phyloP scores from a whole-genome alignment of 225 moss, liverwort and hornwort genomes.

The Physcomitrium patens region DNA sequence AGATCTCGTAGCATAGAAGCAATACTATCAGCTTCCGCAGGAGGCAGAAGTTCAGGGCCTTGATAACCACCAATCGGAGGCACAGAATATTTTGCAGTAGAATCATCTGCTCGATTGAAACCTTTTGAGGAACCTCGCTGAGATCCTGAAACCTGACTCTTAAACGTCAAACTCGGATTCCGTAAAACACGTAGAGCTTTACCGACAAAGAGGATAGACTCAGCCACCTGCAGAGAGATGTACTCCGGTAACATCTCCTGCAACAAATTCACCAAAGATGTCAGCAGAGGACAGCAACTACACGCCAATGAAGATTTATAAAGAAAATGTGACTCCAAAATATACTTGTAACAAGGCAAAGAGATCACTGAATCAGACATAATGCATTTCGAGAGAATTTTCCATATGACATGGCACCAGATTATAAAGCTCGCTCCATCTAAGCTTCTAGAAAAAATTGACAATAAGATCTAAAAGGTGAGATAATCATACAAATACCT shows the following conservation, averaged over 20 bases:
- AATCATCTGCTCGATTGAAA: constrained; percentile 71
- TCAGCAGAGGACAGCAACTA: constrained; percentile 28
- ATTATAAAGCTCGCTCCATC: constrained; percentile 6
- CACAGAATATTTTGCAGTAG: constrained; percentile 58
- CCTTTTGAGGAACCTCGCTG: constrained; percentile 71
- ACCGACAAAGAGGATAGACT: constrained; percentile 97
- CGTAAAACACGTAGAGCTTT: constrained; percentile 95
- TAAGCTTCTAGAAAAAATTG: constrained; percentile 22
- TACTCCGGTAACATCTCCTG: constrained; percentile 99
- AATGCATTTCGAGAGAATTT: background rate
- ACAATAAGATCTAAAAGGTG: constrained; percentile 22
- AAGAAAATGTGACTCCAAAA: background rate
- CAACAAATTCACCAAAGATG: constrained; percentile 29
- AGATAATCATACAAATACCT: background rate
- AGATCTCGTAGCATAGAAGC: constrained; percentile 85
- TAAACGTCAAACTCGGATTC: constrained; percentile 92
- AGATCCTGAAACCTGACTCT: constrained; percentile 70
- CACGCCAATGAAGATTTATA: background rate
- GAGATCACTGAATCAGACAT: no score
- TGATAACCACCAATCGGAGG: constrained; percentile 69
- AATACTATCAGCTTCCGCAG: constrained; percentile 88
- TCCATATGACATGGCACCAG: background rate
- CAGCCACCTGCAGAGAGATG: constrained; percentile 83
- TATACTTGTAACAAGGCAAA: no score
- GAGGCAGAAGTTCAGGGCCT: constrained; percentile 83